These are phyloP conservation scores for Trifolium dubium DNA, from an alignment of 306 rosid genomes.

Conservation along the genomic window DNA sequence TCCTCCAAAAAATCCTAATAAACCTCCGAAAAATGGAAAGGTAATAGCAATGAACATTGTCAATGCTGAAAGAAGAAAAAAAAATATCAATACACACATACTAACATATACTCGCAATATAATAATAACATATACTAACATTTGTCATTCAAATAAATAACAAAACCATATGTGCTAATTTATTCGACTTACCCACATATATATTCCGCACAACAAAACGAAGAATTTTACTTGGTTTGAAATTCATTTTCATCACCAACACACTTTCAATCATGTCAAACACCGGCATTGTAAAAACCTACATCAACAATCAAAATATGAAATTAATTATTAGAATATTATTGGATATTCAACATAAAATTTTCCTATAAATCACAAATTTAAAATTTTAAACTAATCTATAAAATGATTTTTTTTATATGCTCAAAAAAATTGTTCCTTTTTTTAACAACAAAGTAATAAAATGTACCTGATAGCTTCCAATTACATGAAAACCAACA, in stretches of 20 bases:
- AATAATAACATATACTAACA: not conserved
- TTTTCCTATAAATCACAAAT: not conserved
- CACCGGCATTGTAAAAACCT: slow-evolving; percentile 86
- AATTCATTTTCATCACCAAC: slow-evolving; percentile 64
- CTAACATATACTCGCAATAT: no score
- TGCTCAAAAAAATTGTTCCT: not conserved
- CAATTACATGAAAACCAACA: slow-evolving; percentile 87
- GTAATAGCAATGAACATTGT: not conserved
- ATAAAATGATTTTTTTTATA: not conserved
- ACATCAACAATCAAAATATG: slow-evolving; percentile 11
- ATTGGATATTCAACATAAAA: not conserved
- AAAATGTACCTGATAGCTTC: slow-evolving; percentile 80
- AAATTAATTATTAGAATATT: not conserved
- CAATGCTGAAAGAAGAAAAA: not conserved
- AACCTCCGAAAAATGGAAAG: not conserved
- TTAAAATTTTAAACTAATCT: not conserved
- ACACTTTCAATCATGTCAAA: slow-evolving; percentile 85
- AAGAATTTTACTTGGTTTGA: slow-evolving; percentile 55
- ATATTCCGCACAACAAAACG: slow-evolving; percentile 64
- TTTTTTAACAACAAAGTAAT: no score
- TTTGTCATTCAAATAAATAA: not conserved
- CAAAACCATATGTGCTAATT: not conserved
- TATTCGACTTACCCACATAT: slow-evolving; percentile 68
- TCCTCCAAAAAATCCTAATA: not conserved
- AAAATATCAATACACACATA: not conserved